Base-by-base conservation (phyloP, 2,329 filamentous ascomycete genomes). In the Mycosphaerella sp. region DNA sequence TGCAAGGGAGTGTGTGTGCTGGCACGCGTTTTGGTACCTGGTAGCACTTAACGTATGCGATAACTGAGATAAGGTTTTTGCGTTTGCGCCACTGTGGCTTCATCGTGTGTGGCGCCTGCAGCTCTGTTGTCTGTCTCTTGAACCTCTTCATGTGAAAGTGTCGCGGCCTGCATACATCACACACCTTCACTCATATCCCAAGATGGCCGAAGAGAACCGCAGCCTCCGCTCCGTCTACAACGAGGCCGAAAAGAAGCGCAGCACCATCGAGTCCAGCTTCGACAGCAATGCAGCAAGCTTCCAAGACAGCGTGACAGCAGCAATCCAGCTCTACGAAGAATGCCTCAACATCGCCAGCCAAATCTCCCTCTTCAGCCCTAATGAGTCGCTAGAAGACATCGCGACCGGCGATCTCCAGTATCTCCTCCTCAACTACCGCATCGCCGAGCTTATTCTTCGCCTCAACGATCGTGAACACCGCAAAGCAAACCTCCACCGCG, bases 301-400 rank as follows among this genome's bases (percentile, higher is more conserved):
- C 71, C 81, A 81, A 65, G 78, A 84, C 59, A 81, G 82, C 62
- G 77, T 95, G 59, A 74, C 75, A 53, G 71, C 76, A 35, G 80
- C 87, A 36, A 81, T 95, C 60, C 71, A 79, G 57, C 79, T 82
- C 47, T 91, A 95, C 71, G 76, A 86, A 63, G 76, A 86, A 67
- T 90, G 87, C 68, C 75, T 85, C 52, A 74, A 80, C 53, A 79
- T 87, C 50, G 81, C 87, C 57, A 75, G 81, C 58, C 77, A 81
- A 53, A 75, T 93, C 21, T 85, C 87, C 0, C 75, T 98, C 47
- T 97, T 97, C 78, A 95, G 89, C 60, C 77, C 83, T 32, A 98
- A 98, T 70, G 93, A 98, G 70, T 79, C 80, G 0, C 71, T 91
- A 35, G 93, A 98, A 55, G 93, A 98, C 71, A 74, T 96, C 28